phyloP scores from a whole-genome alignment of 2,329 filamentous ascomycete species.

The Phaeosphaeria sp. region DNA sequence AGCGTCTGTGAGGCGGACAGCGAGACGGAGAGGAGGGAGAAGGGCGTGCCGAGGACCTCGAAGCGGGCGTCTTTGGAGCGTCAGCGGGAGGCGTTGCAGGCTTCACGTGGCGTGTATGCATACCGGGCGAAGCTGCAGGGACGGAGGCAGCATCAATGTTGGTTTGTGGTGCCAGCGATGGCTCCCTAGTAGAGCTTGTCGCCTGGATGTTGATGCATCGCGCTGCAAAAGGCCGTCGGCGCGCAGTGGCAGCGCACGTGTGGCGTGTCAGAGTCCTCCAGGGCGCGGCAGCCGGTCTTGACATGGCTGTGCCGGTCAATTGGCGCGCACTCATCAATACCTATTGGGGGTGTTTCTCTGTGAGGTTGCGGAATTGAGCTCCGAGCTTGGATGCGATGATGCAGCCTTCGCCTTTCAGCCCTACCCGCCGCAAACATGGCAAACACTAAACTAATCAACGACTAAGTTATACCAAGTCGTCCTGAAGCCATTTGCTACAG shows the following conservation, averaged over 20 bases:
- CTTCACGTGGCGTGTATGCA: not conserved
- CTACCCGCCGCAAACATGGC: slow-evolving; percentile 12
- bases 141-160: slow-evolving; percentile 27
- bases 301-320: slow-evolving; percentile 39
- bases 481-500: too few relatives aligned
- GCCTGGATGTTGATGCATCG: slow-evolving; percentile 56
- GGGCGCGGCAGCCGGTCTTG: slow-evolving; percentile 38
- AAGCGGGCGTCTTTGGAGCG: slow-evolving; percentile 79
- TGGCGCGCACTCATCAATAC: slow-evolving; percentile 19
- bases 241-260: not conserved
- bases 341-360: slow-evolving; percentile 1
- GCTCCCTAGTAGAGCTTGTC: slow-evolving; percentile 50
- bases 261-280: slow-evolving; percentile 23
- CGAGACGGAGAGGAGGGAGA: slow-evolving; percentile 91
- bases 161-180: slow-evolving; percentile 43
- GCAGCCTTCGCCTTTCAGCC: not conserved
- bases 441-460: too few relatives aligned
- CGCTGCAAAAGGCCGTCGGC: slow-evolving; percentile 18
- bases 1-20: slow-evolving; percentile 92
- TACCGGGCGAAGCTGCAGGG: slow-evolving; percentile 39
- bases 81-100: slow-evolving; percentile 5
- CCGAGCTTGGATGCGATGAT: slow-evolving; percentile 13
- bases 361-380: slow-evolving; percentile 3
- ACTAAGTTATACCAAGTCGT: too few relatives aligned
- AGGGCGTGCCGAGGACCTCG: slow-evolving; percentile 88